phyloP scores from a whole-genome alignment of 352 stramenopile genomes.

The Phytophthora nicotianae region DNA sequence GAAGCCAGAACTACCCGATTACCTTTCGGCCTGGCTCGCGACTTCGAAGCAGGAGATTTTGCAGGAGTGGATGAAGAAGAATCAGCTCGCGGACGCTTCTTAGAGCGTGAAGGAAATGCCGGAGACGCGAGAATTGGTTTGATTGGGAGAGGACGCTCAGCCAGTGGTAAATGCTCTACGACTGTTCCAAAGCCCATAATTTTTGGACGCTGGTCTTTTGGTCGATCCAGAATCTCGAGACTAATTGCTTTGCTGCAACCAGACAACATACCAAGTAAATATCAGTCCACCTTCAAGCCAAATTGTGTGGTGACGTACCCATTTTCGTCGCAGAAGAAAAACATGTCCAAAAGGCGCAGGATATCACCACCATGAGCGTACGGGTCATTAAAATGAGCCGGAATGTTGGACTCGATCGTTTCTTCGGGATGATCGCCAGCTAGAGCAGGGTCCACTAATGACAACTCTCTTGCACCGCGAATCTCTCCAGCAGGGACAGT shows the following conservation, averaged over 20 bases:
- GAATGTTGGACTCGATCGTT: slow-evolving; percentile 64
- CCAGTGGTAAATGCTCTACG: slow-evolving; percentile 69
- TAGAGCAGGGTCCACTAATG: slow-evolving; percentile 42
- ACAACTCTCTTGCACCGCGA: slow-evolving; percentile 62
- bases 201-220: slow-evolving; percentile 72
- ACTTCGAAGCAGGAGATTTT: slow-evolving; percentile 28
- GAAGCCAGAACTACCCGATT: background rate
- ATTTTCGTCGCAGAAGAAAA: slow-evolving; percentile 88
- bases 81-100: slow-evolving; percentile 69
- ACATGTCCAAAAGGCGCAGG: slow-evolving; percentile 80
- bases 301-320: slow-evolving; percentile 47
- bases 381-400: slow-evolving; percentile 68
- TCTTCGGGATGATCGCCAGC: slow-evolving; percentile 45
- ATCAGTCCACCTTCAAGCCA: slow-evolving; percentile 4
- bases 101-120: slow-evolving; percentile 74
- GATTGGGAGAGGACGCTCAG: slow-evolving; percentile 65
- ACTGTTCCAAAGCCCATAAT: slow-evolving; percentile 88
- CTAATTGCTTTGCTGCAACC: slow-evolving; percentile 66
- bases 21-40: slow-evolving; percentile 30
- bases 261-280: slow-evolving; percentile 5
- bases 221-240: slow-evolving; percentile 79
- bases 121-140: slow-evolving; percentile 74
- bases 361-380: slow-evolving; percentile 67
- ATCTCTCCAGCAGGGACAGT: slow-evolving; percentile 66
- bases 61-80: slow-evolving; percentile 37